Conservation (phyloP, 768 basidiomycete genomes). For the Agaricus subrufescens region DNA sequence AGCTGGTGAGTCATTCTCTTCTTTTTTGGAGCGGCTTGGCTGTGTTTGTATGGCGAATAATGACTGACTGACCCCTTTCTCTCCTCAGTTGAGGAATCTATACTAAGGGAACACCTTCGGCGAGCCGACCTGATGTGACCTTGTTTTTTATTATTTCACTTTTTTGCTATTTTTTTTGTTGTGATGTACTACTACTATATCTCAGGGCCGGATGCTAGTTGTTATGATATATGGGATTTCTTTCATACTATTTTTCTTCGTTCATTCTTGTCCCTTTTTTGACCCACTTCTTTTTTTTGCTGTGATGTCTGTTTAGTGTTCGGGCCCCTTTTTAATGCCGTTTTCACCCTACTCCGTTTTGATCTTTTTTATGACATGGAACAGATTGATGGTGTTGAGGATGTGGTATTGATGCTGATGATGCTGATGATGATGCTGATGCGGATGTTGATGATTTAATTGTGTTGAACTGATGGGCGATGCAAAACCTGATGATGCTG, state of each 20-base stretch:
- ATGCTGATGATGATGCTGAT: too few species aligned
- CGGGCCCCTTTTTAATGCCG: too few species aligned
- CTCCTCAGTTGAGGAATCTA: slow-evolving; percentile 62
- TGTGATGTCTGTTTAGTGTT: not conserved
- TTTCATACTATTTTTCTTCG: not conserved
- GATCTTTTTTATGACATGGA: too few species aligned
- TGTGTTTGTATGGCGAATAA: too few species aligned
- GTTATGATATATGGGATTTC: not conserved
- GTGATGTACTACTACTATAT: not conserved
- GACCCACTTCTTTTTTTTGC: not conserved
- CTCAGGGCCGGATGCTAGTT: not conserved
- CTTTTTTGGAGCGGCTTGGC: slow-evolving; percentile 1
- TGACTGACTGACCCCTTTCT: not conserved
- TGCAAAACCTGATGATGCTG: too few species aligned
- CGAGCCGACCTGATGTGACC: slow-evolving; percentile 61
- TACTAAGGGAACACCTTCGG: slow-evolving; percentile 65
- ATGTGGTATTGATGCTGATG: too few species aligned
- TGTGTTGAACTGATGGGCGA: too few species aligned
- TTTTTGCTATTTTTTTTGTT: not conserved
- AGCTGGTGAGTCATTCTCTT: slow-evolving; percentile 42
- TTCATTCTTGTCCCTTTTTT: not conserved
- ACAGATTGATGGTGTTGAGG: too few species aligned
- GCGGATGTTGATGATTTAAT: too few species aligned
- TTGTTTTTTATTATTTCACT: too few species aligned
- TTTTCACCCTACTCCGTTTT: too few species aligned